Evolutionary conservation across 1,139 yeast genomes (phyloP).

Genomic region (Schwanniomyces etchellsii): DNA sequence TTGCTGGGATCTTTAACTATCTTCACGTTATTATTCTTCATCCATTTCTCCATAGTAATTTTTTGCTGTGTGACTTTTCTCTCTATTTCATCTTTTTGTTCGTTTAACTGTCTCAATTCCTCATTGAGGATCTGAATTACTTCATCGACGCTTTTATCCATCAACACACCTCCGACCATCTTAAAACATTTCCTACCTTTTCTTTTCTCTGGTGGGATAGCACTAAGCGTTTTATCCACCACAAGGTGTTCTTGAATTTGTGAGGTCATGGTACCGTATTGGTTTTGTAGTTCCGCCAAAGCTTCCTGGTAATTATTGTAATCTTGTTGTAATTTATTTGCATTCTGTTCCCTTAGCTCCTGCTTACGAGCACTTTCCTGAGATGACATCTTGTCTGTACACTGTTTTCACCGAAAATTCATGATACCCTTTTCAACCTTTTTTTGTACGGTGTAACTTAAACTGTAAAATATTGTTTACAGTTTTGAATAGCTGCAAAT

Average conservation of each 20-base stretch:
- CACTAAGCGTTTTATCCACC: conserved; percentile 29
- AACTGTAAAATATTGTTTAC: too few species aligned
- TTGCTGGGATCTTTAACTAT: conserved; percentile 38
- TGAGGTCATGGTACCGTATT: conserved; percentile 43
- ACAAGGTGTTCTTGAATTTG: conserved; percentile 38
- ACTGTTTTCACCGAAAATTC: too few species aligned
- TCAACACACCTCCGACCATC: conserved; percentile 91
- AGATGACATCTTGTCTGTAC: conserved; percentile 8
- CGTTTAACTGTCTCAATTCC: conserved; percentile 46
- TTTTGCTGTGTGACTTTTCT: conserved; percentile 41
- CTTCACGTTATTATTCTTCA: conserved; percentile 58
- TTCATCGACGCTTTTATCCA: conserved; percentile 74
- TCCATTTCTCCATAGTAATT: conserved; percentile 64
- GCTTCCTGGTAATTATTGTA: conserved; percentile 61
- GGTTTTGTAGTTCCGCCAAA: conserved; percentile 51
- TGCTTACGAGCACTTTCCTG: conserved; percentile 8
- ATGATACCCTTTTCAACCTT: too few species aligned
- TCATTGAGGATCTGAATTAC: conserved; percentile 63
- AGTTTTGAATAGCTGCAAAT: too few species aligned
- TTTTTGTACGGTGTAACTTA: too few species aligned
- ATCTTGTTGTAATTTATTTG: conserved; percentile 49
- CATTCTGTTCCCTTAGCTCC: conserved; percentile 34
- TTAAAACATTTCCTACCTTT: conserved; percentile 73
- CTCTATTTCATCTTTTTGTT: conserved; percentile 40
- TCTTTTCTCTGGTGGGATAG: conserved; percentile 33